Evolutionary conservation across 345 rosid species (phyloP).

Genomic region (Hibiscus mutabilis): DNA sequence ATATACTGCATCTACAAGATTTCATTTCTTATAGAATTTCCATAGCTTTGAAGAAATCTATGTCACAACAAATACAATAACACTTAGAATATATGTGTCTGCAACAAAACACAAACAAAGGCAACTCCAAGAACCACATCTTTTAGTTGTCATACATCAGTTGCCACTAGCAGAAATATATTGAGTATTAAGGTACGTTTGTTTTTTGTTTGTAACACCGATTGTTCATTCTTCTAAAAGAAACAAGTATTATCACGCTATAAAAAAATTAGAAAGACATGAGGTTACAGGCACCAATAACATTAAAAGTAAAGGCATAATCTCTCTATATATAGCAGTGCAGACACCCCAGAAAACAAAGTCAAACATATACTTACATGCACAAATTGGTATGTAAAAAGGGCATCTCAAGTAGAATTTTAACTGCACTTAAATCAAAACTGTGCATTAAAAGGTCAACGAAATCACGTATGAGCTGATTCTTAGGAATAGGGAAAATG

Average conservation of each 20-base stretch:
- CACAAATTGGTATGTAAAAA: neutral
- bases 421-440: neutral
- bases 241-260: neutral
- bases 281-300: neutral
- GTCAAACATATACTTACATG: neutral
- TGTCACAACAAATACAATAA: neutral
- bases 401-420: neutral
- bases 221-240: neutral
- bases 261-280: neutral
- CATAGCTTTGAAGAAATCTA: neutral
- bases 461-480: neutral
- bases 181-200: neutral
- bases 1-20: neutral
- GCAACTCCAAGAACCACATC: neutral
- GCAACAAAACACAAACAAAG: neutral
- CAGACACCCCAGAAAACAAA: neutral
- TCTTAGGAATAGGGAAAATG: neutral
- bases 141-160: neutral
- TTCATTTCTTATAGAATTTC: neutral
- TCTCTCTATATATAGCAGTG: neutral
- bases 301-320: neutral
- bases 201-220: no score
- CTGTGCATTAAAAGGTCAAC: neutral
- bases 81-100: neutral
- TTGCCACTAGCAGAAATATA: neutral